Conservation (phyloP, 306 rosid species). For the Alnus glutinosa region DNA sequence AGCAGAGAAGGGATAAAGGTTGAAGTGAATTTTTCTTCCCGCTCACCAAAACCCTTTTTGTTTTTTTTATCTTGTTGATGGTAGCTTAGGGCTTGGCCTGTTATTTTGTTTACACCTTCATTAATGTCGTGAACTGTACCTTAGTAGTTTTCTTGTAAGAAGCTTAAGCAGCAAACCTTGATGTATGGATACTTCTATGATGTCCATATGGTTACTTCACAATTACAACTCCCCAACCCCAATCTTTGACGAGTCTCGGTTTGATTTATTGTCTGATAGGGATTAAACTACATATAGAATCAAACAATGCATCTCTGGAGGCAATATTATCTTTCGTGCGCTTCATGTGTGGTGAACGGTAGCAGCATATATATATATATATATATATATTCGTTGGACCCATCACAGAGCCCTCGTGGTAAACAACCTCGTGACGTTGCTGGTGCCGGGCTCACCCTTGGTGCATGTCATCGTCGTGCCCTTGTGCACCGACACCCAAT, state of each 20-base stretch:
- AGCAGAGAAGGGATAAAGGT: slow-evolving; percentile 21
- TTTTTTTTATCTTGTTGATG: slow-evolving; percentile 31
- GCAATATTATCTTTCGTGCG: background rate
- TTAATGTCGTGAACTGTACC: slow-evolving; percentile 26
- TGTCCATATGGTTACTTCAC: background rate
- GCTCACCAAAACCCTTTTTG: slow-evolving; percentile 18
- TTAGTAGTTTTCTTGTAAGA: slow-evolving; percentile 38
- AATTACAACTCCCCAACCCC: background rate
- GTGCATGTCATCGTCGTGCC: no score
- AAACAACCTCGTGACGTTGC: no score
- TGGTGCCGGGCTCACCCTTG: no score
- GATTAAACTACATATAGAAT: background rate
- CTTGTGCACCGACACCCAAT: no score
- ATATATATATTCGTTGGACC: no score
- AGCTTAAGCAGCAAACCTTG: slow-evolving; percentile 33
- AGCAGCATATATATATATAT: background rate
- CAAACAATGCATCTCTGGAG: background rate
- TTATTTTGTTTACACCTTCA: slow-evolving; percentile 35
- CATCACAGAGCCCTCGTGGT: no score
- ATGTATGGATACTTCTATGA: slow-evolving; percentile 37
- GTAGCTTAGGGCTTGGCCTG: slow-evolving; percentile 47
- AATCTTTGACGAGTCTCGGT: background rate
- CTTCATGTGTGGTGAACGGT: background rate
- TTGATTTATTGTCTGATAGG: background rate
- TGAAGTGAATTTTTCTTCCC: slow-evolving; percentile 37